A percentile compares a stretch with the other conserved stretches of the same genome.
Evolutionary conservation across 768 basidiomycete genomes (phyloP).

Genomic region (Pleurotus platypus): DNA sequence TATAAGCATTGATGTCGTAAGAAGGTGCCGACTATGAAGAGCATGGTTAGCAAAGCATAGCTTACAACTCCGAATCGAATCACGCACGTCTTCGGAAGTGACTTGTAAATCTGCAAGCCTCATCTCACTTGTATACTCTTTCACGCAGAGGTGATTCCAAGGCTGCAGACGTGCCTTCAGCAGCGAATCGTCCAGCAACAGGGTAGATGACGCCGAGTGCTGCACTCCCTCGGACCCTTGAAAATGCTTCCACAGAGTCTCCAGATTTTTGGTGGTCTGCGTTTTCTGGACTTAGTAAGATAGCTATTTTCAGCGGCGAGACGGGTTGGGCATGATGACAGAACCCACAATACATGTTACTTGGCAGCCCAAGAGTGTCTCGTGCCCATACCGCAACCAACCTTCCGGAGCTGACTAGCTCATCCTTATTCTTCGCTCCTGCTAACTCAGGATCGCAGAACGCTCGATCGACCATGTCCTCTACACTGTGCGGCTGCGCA

Average conservation of each 20-base stretch:
- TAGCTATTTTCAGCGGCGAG: background rate
- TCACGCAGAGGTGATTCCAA: constrained; percentile 77
- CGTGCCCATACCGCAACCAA: constrained; percentile 76
- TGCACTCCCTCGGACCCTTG: constrained; percentile 1
- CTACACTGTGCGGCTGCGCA: constrained; percentile 77
- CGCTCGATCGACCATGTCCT: constrained; percentile 64
- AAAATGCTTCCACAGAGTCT: constrained; percentile 52
- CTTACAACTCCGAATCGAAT: no score
- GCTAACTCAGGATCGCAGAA: constrained; percentile 43
- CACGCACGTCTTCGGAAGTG: background rate
- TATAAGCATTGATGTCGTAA: background rate
- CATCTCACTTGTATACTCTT: constrained; percentile 53
- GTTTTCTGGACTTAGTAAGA: constrained; percentile 33
- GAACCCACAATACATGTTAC: constrained; percentile 62
- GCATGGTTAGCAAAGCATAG: no score
- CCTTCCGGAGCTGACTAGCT: constrained; percentile 8
- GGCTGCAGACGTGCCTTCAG: constrained; percentile 65
- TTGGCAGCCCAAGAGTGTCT: constrained; percentile 67
- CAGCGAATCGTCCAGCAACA: constrained; percentile 55
- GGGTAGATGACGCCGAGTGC: constrained; percentile 42
- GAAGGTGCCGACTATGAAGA: background rate
- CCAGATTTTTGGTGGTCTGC: constrained; percentile 72
- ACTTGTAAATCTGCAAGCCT: constrained; percentile 29
- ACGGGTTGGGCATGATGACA: background rate
- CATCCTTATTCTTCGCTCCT: background rate